Conservation (phyloP, 2,329 filamentous ascomycete species). For the Hypoxylon sp. region DNA sequence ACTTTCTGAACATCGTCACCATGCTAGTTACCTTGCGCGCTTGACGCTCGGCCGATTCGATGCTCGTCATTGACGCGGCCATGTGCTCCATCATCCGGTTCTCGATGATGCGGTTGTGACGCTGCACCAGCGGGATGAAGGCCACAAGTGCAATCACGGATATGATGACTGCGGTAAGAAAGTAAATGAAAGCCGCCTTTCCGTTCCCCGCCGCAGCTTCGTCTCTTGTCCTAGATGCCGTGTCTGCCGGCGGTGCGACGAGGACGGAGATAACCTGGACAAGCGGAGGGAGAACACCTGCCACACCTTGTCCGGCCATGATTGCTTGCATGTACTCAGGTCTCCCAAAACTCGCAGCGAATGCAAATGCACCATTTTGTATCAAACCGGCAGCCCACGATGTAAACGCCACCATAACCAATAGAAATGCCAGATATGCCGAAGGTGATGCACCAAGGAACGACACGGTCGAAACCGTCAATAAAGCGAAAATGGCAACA, state of each 20-base stretch:
- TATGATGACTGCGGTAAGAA: slow-evolving; percentile 85
- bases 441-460: slow-evolving; percentile 72
- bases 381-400: slow-evolving; percentile 85
- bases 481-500: slow-evolving; percentile 77
- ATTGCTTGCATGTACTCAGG: slow-evolving; percentile 94
- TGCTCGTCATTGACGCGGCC: slow-evolving; percentile 62
- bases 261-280: slow-evolving; percentile 89
- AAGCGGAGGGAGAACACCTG: slow-evolving; percentile 85
- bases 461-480: slow-evolving; percentile 81
- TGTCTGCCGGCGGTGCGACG: slow-evolving; percentile 60
- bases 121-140: slow-evolving; percentile 78
- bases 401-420: slow-evolving; percentile 83
- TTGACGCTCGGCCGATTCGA: slow-evolving; percentile 65
- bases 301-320: slow-evolving; percentile 93
- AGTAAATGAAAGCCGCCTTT: slow-evolving; percentile 88
- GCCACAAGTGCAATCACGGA: slow-evolving; percentile 76
- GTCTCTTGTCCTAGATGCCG: slow-evolving; percentile 50
- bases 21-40: slow-evolving; percentile 66
- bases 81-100: slow-evolving; percentile 61
- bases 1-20: slow-evolving; percentile 76
- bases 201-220: slow-evolving; percentile 53
- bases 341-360: slow-evolving; percentile 84
- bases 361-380: slow-evolving; percentile 95
- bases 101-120: slow-evolving; percentile 66
- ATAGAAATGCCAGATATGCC: slow-evolving; percentile 82